phyloP scores from a whole-genome alignment of 148 eudicot species.

The Rheum nobile region DNA sequence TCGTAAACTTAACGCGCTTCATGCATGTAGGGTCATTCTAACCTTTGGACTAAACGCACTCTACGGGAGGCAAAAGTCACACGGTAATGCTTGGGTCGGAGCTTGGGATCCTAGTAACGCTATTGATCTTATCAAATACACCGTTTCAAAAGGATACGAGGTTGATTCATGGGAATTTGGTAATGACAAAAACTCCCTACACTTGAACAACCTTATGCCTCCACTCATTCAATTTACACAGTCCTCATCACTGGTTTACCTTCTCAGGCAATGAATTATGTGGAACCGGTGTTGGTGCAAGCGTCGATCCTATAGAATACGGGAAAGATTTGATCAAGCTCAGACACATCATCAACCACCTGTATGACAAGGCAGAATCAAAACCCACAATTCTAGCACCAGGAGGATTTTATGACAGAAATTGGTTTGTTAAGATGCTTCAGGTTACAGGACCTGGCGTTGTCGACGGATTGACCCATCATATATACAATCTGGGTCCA shows the following conservation, averaged over 20 bases:
- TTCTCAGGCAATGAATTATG: slow-evolving; percentile 51
- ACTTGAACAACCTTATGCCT: not conserved
- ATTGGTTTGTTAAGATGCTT: slow-evolving; percentile 39
- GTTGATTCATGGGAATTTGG: no score
- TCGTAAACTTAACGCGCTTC: not conserved
- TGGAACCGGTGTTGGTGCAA: slow-evolving; percentile 38
- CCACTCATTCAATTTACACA: not conserved
- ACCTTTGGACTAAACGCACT: slow-evolving; percentile 87
- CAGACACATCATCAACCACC: slow-evolving; percentile 19
- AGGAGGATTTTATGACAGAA: slow-evolving; percentile 43
- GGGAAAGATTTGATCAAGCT: slow-evolving; percentile 35
- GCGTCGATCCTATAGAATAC: slow-evolving; percentile 37
- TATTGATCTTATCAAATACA: slow-evolving; percentile 56
- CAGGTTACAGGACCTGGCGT: slow-evolving; percentile 29
- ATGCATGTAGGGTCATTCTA: slow-evolving; percentile 37
- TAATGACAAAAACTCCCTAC: slow-evolving; percentile 10
- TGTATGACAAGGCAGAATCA: slow-evolving; percentile 18
- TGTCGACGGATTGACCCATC: slow-evolving; percentile 38
- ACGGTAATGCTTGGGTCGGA: slow-evolving; percentile 42
- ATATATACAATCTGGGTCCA: slow-evolving; percentile 51
- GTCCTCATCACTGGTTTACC: not conserved
- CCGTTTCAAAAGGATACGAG: slow-evolving; percentile 81
- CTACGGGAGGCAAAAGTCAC: slow-evolving; percentile 40
- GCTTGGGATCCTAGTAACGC: slow-evolving; percentile 73
- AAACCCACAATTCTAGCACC: slow-evolving; percentile 45